Percentiles rank a stretch among this genome's conserved stretches.
Conservation (phyloP, 148 eudicot genomes). For the Persicaria maculosa region DNA sequence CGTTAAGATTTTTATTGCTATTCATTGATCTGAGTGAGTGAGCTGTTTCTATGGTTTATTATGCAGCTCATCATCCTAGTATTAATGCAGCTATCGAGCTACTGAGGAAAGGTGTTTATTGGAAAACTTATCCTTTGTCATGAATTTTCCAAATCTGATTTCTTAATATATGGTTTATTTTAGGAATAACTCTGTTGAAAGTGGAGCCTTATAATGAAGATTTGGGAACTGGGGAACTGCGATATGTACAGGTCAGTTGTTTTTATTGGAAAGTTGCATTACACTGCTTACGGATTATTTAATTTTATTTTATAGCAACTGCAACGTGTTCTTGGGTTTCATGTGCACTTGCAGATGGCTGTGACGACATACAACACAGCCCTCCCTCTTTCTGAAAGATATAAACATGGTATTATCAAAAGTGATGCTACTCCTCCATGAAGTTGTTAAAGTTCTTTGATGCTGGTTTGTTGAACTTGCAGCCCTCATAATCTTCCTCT, state of each 20-base stretch:
- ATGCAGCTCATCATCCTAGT: slow-evolving; percentile 91
- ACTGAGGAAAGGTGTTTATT: slow-evolving; percentile 47
- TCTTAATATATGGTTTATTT: background rate
- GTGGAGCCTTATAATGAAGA: slow-evolving; percentile 91
- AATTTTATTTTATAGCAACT: background rate
- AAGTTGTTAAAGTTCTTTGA: background rate
- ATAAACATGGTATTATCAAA: slow-evolving; percentile 52
- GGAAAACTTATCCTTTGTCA: background rate
- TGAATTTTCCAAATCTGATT: background rate
- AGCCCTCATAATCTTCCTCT: slow-evolving; percentile 7
- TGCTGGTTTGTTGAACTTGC: background rate
- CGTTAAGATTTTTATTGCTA: background rate
- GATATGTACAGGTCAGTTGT: slow-evolving; percentile 58
- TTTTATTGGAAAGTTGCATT: background rate
- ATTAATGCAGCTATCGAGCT: slow-evolving; percentile 85
- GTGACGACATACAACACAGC: slow-evolving; percentile 81
- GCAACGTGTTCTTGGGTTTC: background rate
- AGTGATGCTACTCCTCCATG: slow-evolving; percentile 9
- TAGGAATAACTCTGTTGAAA: slow-evolving; percentile 64
- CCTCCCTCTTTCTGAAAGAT: slow-evolving; percentile 79
- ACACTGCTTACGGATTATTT: background rate
- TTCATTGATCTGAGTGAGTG: background rate
- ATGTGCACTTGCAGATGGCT: slow-evolving; percentile 62
- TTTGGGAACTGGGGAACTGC: slow-evolving; percentile 70
- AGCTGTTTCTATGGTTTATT: slow-evolving; percentile 6